A percentile compares a stretch with the other conserved stretches of the same genome.
Conservation (phyloP, 345 rosid genomes). For the Lenwebbia sp. region DNA sequence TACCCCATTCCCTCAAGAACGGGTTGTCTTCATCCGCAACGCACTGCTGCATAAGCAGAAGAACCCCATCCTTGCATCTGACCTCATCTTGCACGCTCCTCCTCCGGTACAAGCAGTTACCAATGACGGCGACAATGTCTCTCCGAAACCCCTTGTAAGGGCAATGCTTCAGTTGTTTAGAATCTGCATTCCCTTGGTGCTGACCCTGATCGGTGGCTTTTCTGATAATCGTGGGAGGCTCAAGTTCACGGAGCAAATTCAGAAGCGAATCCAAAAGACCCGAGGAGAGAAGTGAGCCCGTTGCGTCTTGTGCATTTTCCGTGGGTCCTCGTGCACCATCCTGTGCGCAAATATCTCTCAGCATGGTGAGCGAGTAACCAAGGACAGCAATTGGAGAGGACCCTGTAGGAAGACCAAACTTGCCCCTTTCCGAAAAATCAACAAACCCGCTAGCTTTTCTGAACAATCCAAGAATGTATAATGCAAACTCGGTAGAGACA, state of each 20-base stretch:
- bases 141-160: slow-evolving; percentile 74
- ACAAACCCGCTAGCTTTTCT: slow-evolving; percentile 25
- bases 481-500: slow-evolving; percentile 20
- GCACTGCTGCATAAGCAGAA: slow-evolving; percentile 66
- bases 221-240: slow-evolving; percentile 51
- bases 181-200: slow-evolving; percentile 9
- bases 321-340: slow-evolving; percentile 12
- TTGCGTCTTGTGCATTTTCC: slow-evolving; percentile 20
- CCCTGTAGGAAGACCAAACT: slow-evolving; percentile 56
- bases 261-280: slow-evolving; percentile 45
- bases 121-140: slow-evolving; percentile 69
- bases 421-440: slow-evolving; percentile 22
- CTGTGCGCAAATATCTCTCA: slow-evolving; percentile 53
- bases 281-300: slow-evolving; percentile 24
- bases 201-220: slow-evolving; percentile 33
- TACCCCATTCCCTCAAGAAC: slow-evolving; percentile 78
- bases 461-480: slow-evolving; percentile 21
- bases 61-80: slow-evolving; percentile 41
- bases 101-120: slow-evolving; percentile 56
- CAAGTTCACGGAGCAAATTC: slow-evolving; percentile 44
- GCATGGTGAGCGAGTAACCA: slow-evolving; percentile 50
- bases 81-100: slow-evolving; percentile 65
- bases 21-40: slow-evolving; percentile 66
- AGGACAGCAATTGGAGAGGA: slow-evolving; percentile 30
- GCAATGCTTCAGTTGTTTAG: slow-evolving; percentile 20